Base-by-base conservation (phyloP, 768 basidiomycete genomes). In the Rhodotorula graminis region DNA sequence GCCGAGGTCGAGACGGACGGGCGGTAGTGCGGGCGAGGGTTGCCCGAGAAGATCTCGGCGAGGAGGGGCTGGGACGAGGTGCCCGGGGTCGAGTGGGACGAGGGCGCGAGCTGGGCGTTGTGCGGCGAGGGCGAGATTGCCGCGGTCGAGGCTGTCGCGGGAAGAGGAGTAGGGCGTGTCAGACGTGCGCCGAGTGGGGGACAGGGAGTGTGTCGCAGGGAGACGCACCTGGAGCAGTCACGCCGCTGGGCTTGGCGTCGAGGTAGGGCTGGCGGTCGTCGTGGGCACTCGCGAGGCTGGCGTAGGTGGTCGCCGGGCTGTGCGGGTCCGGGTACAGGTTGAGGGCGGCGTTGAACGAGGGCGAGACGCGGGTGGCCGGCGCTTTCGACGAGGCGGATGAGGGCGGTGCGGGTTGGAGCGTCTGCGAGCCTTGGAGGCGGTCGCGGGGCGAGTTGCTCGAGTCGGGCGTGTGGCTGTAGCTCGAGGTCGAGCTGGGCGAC, bases 1-100 rank as follows among this genome's bases (percentile, higher is more conserved):
- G 60, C 60, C n/a, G 60, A 47, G n/a, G 60, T 61, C 29, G 60
- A 61, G 11, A 61, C 25, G 10, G 66, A 37, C 15, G 71, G 64
- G 53, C 74, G 71, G 60, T 67, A 76, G 55, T 72, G 74, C 16
- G 74, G 74, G 0, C 74, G 56, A 0, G 71, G 71, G 56, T 69
- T 66, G 55, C 74, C 74, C 2, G 68, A 64, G 62, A 76, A 76
- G 71, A 76, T 72, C 65, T 72, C 71, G 42, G 71, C 74, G 29
- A 76, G 65, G 18, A 68, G 61, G 29, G 69, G 61, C 18, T 72
- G 71, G 0, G 53, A 53, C 5, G 69, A 55, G n/a, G 57, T 9
- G 50, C 50, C 50, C 25, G 50, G 50, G 50, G 50, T 52, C 23
- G 50, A 18, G 37, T 46, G 6, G 49, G 18, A 49, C 9, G n/a